Conservation (phyloP, 768 basidiomycete species). For the Amanita rubescens region DNA sequence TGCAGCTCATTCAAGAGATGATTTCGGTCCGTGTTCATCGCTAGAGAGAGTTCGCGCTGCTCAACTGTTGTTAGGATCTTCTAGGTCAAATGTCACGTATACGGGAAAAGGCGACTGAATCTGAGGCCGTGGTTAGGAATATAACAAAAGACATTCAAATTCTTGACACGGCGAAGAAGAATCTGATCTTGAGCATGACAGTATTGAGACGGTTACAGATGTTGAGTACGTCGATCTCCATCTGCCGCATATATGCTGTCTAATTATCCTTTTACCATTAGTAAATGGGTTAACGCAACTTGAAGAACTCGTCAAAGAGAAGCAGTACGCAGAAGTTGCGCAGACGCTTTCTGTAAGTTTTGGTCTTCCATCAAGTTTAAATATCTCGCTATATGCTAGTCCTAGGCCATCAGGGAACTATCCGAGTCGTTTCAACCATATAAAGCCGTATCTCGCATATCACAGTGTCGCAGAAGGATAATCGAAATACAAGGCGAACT, state of each 20-base stretch:
- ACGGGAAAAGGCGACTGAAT: slow-evolving; percentile 93
- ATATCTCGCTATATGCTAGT: neutral
- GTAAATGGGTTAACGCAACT: slow-evolving; percentile 80
- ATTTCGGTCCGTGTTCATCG: slow-evolving; percentile 64
- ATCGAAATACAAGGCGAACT: slow-evolving; percentile 79
- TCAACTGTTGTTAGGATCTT: slow-evolving; percentile 55
- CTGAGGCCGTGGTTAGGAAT: slow-evolving; percentile 89
- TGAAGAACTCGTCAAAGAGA: slow-evolving; percentile 69
- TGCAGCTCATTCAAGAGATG: slow-evolving; percentile 92
- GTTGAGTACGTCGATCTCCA: slow-evolving; percentile 56
- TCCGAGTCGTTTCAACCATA: slow-evolving; percentile 75
- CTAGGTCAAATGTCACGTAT: slow-evolving; percentile 94
- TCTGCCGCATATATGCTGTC: neutral
- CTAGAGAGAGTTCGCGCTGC: too few species aligned
- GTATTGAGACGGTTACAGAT: slow-evolving; percentile 86
- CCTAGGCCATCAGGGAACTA: slow-evolving; percentile 83
- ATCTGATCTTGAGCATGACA: slow-evolving; percentile 85
- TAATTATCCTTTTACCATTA: slow-evolving; percentile 21
- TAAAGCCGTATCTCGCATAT: slow-evolving; percentile 66
- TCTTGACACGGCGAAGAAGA: slow-evolving; percentile 89
- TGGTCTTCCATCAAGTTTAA: neutral
- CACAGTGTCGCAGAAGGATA: slow-evolving; percentile 70
- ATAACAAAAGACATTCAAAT: slow-evolving; percentile 97
- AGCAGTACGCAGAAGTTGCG: slow-evolving; percentile 76
- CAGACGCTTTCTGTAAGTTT: slow-evolving; percentile 63